Conservation (phyloP, 1,284 basidiomycete species). For the Rhodotorula sp. region DNA sequence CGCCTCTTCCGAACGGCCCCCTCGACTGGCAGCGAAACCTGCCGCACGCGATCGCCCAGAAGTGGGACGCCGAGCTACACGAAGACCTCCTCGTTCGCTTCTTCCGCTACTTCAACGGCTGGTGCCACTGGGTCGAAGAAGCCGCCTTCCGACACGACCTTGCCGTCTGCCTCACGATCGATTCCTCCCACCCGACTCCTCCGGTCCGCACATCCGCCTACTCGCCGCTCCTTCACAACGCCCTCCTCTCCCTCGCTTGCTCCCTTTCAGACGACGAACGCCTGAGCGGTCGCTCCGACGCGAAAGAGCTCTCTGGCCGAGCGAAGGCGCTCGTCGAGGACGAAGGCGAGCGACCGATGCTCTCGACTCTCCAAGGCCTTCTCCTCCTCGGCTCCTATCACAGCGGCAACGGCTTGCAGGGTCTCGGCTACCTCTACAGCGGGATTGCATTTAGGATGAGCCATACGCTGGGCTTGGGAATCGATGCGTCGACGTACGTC, state of each 20-base stretch:
- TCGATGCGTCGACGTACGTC: conserved; percentile 44
- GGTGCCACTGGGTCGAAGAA: conserved; percentile 54
- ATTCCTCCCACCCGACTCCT: conserved; percentile 38
- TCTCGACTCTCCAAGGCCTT: conserved; percentile 44
- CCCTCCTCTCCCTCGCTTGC: conserved; percentile 52
- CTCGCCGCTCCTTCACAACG: conserved; percentile 63
- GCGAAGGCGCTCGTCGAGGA: conserved; percentile 44
- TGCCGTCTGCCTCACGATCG: conserved; percentile 36
- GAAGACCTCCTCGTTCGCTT: conserved; percentile 54
- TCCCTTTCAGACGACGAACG: conserved; percentile 50
- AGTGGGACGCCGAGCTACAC: conserved; percentile 31
- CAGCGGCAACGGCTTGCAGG: conserved; percentile 19
- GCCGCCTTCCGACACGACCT: conserved; percentile 62
- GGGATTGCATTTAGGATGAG: conserved; percentile 4
- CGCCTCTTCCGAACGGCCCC: not conserved
- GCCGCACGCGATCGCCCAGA: not conserved
- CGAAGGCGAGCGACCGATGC: conserved; percentile 44
- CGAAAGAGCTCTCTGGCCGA: conserved; percentile 28
- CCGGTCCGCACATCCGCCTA: conserved; percentile 59
- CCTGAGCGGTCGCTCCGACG: not conserved
- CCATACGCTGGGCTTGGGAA: conserved; percentile 39
- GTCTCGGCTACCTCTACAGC: conserved; percentile 4
- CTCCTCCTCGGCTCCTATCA: conserved; percentile 44
- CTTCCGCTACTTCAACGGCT: conserved; percentile 61
- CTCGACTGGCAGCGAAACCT: conserved; percentile 15